These are phyloP conservation scores for Yamadazyma insecticola DNA, from an alignment of 805 yeast species.

Conservation along the genomic window DNA sequence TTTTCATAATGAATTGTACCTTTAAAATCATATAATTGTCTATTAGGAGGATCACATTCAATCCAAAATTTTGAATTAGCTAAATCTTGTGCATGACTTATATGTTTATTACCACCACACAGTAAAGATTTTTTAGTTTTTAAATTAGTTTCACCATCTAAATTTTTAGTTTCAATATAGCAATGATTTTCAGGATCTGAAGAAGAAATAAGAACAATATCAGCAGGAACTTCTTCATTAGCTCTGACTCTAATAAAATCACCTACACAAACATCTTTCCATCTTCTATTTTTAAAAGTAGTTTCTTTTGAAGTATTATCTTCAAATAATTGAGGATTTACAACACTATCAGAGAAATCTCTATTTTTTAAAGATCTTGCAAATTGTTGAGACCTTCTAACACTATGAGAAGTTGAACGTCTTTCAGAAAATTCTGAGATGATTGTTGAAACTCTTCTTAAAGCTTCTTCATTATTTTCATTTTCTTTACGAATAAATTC, in stretches of 20 bases:
- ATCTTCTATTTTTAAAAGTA: slow-evolving; percentile 45
- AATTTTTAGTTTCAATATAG: slow-evolving; percentile 74
- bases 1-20: slow-evolving; percentile 58
- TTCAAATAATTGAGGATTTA: slow-evolving; percentile 18
- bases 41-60: slow-evolving; percentile 71
- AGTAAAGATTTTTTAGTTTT: slow-evolving; percentile 53
- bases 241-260: slow-evolving; percentile 65
- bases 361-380: slow-evolving; percentile 3
- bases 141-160: slow-evolving; percentile 81
- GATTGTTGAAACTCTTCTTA: slow-evolving; percentile 35
- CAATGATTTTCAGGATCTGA: slow-evolving; percentile 68
- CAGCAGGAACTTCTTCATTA: slow-evolving; percentile 81
- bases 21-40: slow-evolving; percentile 58
- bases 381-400: slow-evolving; percentile 9
- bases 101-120: slow-evolving; percentile 42
- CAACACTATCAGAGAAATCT: slow-evolving; percentile 13
- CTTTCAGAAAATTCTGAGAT: slow-evolving; percentile 16
- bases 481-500: slow-evolving; percentile 22
- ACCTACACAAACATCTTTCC: slow-evolving; percentile 74
- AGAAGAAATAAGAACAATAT: slow-evolving; percentile 57
- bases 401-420: slow-evolving; percentile 5
- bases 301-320: slow-evolving; percentile 27
- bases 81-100: slow-evolving; percentile 56
- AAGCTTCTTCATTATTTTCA: slow-evolving; percentile 19
- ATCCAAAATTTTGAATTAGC: slow-evolving; percentile 54